Percentiles rank a stretch among this genome's conserved stretches.
These are phyloP conservation scores for Ogataea minuta DNA, from an alignment of 805 yeast genomes.

Conservation along the genomic window DNA sequence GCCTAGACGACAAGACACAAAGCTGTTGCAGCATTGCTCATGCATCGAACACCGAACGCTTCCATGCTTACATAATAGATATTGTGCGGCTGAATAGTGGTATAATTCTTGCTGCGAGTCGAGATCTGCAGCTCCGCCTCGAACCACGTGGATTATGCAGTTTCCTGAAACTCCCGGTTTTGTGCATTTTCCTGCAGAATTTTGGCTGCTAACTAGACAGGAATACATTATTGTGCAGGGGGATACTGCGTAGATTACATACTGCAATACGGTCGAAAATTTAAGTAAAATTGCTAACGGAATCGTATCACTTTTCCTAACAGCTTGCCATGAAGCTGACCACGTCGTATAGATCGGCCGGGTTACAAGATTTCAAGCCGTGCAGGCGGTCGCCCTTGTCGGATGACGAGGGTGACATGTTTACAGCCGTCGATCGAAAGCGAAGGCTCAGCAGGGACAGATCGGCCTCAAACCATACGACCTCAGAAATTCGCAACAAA, in stretches of 20 bases:
- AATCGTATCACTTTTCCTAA: neutral
- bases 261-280: neutral
- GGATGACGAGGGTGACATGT: slow-evolving; percentile 25
- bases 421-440: slow-evolving; percentile 2
- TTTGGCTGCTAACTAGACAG: neutral
- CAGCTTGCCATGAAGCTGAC: slow-evolving; percentile 5
- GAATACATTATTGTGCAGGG: neutral
- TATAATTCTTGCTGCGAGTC: no score
- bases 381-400: slow-evolving; percentile 31
- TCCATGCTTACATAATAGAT: neutral
- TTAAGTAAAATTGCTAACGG: slow-evolving; percentile 2
- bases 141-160: neutral
- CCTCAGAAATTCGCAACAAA: neutral
- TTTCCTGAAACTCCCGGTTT: neutral
- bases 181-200: neutral
- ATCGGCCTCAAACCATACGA: neutral
- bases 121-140: no score
- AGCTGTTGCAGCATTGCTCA: slow-evolving; percentile 1
- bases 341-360: slow-evolving; percentile 2
- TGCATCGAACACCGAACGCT: neutral
- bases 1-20: slow-evolving; percentile 1
- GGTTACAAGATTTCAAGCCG: slow-evolving; percentile 23
- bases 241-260: slow-evolving; percentile 2
- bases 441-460: slow-evolving; percentile 7
- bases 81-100: no score